Conservation (phyloP, 2,329 filamentous ascomycete species). For the Aspergillus intermedius region DNA sequence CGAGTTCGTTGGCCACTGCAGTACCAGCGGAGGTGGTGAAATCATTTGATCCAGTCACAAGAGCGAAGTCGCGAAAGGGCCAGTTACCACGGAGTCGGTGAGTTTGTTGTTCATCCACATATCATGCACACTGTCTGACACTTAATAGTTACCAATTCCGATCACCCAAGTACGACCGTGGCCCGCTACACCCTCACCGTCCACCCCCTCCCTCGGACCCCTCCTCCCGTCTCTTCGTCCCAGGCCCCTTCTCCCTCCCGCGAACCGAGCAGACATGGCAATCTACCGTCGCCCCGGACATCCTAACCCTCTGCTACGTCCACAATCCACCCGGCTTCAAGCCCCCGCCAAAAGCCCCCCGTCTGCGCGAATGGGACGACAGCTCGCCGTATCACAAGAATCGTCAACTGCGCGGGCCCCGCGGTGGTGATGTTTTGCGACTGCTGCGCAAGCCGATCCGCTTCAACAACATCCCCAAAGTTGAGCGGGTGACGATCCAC, state of each 20-base stretch:
- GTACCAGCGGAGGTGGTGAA: constrained; percentile 37
- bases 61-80: constrained; percentile 38
- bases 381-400: constrained; percentile 93
- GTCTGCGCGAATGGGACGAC: constrained; percentile 79
- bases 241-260: constrained; percentile 83
- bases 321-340: constrained; percentile 75
- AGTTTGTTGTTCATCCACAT: constrained; percentile 7
- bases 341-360: constrained; percentile 51
- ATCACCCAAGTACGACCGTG: constrained; percentile 88
- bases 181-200: constrained; percentile 87
- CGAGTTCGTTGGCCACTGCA: constrained; percentile 39
- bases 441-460: constrained; percentile 53
- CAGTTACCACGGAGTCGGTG: constrained; percentile 51
- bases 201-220: constrained; percentile 82
- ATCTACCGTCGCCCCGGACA: constrained; percentile 75
- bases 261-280: constrained; percentile 87
- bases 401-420: constrained; percentile 73
- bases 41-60: constrained; percentile 45
- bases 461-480: constrained; percentile 77
- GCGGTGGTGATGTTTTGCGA: constrained; percentile 60
- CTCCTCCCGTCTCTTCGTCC: constrained; percentile 77
- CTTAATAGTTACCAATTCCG: constrained; percentile 81
- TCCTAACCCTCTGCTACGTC: constrained; percentile 81
- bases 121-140: not conserved
- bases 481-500: constrained; percentile 76